These are phyloP conservation scores for Arthrinium phaeospermum DNA, from an alignment of 2,329 filamentous ascomycete species.

Conservation along the genomic window DNA sequence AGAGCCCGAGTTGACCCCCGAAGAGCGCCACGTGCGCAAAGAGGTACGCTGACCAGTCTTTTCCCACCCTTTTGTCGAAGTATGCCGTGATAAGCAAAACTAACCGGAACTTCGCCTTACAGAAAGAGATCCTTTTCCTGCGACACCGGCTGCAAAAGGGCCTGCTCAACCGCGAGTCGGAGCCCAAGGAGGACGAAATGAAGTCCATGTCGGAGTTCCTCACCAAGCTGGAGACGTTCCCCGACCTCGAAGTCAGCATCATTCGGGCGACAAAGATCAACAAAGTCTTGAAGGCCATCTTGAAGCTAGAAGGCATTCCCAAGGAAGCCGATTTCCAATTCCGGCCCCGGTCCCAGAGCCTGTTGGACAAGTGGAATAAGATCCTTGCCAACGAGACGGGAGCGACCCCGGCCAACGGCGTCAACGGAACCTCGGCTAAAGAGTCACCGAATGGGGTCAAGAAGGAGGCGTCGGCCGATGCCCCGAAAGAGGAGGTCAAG, in stretches of 20 bases:
- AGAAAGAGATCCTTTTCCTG: slow-evolving; percentile 87
- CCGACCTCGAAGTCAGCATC: slow-evolving; percentile 85
- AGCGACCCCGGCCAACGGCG: slow-evolving; percentile 49
- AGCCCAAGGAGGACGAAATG: slow-evolving; percentile 88
- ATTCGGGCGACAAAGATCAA: slow-evolving; percentile 96
- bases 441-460: slow-evolving; percentile 35
- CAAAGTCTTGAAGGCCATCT: slow-evolving; percentile 94
- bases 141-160: slow-evolving; percentile 95
- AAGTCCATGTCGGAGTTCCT: slow-evolving; percentile 77
- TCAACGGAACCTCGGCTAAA: slow-evolving; percentile 46
- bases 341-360: slow-evolving; percentile 78
- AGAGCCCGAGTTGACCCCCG: slow-evolving; percentile 62
- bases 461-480: slow-evolving; percentile 31
- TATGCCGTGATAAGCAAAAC: slow-evolving; percentile 23
- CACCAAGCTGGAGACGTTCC: slow-evolving; percentile 77
- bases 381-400: slow-evolving; percentile 68
- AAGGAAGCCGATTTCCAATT: slow-evolving; percentile 89
- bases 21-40: slow-evolving; percentile 64
- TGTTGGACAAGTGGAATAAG: slow-evolving; percentile 90
- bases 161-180: slow-evolving; percentile 82
- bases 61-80: slow-evolving; percentile 21
- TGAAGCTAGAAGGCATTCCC: slow-evolving; percentile 86
- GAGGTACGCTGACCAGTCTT: slow-evolving; percentile 49
- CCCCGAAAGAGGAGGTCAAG: slow-evolving; percentile 39
- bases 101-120: slow-evolving; percentile 38